Evolutionary conservation across 768 basidiomycete species (phyloP).

Genomic region (Lenzites betulinus): DNA sequence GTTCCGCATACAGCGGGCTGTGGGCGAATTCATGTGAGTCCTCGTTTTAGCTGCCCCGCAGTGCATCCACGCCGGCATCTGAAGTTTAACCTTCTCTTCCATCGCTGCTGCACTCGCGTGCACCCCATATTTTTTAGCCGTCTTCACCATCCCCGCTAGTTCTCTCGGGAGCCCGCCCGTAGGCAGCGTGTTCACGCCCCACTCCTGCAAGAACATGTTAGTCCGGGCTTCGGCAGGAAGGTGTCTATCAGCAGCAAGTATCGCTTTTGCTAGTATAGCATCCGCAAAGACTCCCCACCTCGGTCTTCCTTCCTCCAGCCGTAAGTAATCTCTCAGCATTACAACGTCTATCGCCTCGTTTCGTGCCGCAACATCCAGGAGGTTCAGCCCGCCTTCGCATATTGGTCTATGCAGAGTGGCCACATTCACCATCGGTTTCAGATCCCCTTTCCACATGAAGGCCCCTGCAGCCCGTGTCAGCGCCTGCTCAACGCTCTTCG

Average conservation of each 20-base stretch:
- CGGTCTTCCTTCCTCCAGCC: not conserved
- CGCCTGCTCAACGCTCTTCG: not conserved
- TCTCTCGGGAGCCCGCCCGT: not conserved
- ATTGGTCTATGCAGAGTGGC: not conserved
- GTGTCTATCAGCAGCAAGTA: not conserved
- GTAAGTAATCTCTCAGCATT: conserved; percentile 14
- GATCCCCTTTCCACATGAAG: conserved; percentile 10
- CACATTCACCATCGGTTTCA: not conserved
- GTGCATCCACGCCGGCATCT: not conserved
- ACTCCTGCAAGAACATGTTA: not conserved
- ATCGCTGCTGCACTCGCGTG: not conserved
- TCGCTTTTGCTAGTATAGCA: not conserved
- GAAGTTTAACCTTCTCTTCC: not conserved
- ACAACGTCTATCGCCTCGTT: conserved; percentile 21
- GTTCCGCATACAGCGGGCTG: too few relatives aligned
- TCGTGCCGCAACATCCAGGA: conserved; percentile 2
- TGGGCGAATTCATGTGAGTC: too few relatives aligned
- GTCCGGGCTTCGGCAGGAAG: too few relatives aligned
- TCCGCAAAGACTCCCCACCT: conserved; percentile 18
- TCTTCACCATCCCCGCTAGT: not conserved
- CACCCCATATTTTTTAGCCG: not conserved
- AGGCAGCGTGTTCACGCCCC: not conserved
- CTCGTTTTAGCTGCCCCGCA: not conserved
- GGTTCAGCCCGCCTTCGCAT: not conserved
- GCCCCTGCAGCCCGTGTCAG: not conserved